Percentiles rank a stretch among this genome's conserved stretches.
These are phyloP conservation scores for Zopfochytrium polystomum DNA, from an alignment of 371 early-diverging fungal genomes.

Conservation along the genomic window DNA sequence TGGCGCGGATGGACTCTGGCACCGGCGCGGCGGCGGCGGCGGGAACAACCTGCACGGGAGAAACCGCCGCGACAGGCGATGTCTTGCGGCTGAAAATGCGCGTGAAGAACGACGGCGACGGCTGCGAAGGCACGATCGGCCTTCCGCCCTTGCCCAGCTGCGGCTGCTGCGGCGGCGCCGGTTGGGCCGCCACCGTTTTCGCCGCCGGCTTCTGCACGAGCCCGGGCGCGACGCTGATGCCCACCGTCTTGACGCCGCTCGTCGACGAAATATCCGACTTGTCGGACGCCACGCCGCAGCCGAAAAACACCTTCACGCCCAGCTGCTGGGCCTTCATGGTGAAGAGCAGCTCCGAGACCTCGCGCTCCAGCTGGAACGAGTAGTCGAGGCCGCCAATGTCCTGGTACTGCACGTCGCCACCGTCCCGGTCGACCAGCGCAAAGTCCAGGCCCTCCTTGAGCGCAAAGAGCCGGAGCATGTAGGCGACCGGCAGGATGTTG, in stretches of 20 bases:
- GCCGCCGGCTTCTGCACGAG: not conserved
- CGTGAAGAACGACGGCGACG: no score
- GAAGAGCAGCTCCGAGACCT: constrained; percentile 15
- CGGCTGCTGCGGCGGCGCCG: not conserved
- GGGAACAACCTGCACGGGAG: not conserved
- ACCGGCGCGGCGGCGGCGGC: not conserved
- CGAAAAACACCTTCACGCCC: constrained; percentile 20
- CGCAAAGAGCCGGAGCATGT: constrained; percentile 15
- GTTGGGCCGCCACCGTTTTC: not conserved
- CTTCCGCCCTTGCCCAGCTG: not conserved
- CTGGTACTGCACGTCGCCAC: constrained; percentile 1
- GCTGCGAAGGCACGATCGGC: not conserved
- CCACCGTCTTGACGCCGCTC: not conserved
- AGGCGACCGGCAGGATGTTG: constrained; percentile 3
- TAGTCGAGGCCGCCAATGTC: constrained; percentile 16
- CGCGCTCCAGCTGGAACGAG: constrained; percentile 15
- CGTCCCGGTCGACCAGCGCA: constrained; percentile 4
- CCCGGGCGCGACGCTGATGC: not conserved
- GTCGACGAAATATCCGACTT: not conserved
- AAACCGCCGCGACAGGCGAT: not conserved
- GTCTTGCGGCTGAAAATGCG: not conserved
- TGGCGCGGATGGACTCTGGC: not conserved
- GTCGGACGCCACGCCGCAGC: constrained; percentile 1
- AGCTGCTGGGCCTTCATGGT: constrained; percentile 19
- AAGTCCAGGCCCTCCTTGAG: constrained; percentile 22